Base-by-base conservation (phyloP, 2,329 filamentous ascomycete genomes). In the Neofusicoccum umdonicola region DNA sequence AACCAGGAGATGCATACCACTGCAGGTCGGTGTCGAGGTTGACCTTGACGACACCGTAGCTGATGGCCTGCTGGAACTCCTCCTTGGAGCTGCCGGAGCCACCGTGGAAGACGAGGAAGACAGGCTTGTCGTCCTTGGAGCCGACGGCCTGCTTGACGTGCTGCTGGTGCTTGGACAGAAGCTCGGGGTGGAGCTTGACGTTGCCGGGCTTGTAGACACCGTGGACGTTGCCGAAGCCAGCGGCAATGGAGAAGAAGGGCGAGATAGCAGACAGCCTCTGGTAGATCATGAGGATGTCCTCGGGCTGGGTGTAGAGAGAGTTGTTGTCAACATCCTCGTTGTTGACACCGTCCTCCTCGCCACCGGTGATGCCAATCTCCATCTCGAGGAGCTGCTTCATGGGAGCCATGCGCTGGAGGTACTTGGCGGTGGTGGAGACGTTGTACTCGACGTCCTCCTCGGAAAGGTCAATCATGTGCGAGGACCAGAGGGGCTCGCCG, bases 311-410 rank as follows among this genome's bases (percentile, higher is more conserved):
- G 89, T 98, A 97, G 70, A 98, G 89, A 67, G 91, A 91, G 85
- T 90, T 90, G 88, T 97, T 97, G 87, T 97, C 93, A 71, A 97
- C 93, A 73, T 90, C 87, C 83, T 97, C 93, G 85, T 98, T 98
- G 90, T 97, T 96, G 80, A 98, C 93, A 82, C 94, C 94, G 73
- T 97, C 93, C 81, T 97, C 93, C 84, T 97, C 93, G 82, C 93
- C 93, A 84, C 93, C 94, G 67, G 95, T 98, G 82, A 97, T 96
- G 78, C 90, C 92, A 70, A 96, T 92, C 82, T 93, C 90, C 94
- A 98, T 99, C 88, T 99, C 95, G 71, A 99, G 88, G 92, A 92
- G 98, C 82, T 97, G 93, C 87, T 96, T 97, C 92, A 97, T 92
- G 73, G 93, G 93, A 57, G 93, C 92, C 77, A 90, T 92, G 72